phyloP scores from a whole-genome alignment of 441 rosid genomes.

The Gossypium gossypioides region DNA sequence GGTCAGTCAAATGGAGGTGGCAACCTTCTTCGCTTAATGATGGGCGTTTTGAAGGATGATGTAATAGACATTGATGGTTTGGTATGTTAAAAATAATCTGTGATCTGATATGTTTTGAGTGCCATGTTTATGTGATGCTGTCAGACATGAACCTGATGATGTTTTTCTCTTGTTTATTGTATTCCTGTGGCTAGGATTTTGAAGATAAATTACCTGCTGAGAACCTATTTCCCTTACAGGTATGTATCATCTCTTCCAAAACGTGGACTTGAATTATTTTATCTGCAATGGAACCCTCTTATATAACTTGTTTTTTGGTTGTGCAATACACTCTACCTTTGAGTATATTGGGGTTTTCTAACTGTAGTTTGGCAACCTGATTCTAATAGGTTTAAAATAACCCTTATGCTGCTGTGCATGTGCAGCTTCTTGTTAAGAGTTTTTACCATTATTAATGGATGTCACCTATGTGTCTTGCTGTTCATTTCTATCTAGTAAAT shows the following conservation, averaged over 20 bases:
- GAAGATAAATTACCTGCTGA: constrained; percentile 77
- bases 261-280: constrained; percentile 3
- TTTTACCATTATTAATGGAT: not conserved
- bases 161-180: constrained; percentile 1
- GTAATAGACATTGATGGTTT: constrained; percentile 87
- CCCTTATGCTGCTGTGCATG: not conserved
- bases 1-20: constrained; percentile 76
- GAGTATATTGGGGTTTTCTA: not conserved
- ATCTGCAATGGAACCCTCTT: not conserved
- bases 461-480: not conserved
- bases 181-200: constrained; percentile 50
- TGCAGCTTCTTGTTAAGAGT: not conserved
- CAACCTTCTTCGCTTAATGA: constrained; percentile 73
- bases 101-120: constrained; percentile 6
- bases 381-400: not conserved
- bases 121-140: not conserved
- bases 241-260: constrained; percentile 17
- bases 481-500: not conserved
- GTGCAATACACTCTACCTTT: not conserved
- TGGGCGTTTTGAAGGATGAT: constrained; percentile 89
- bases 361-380: not conserved
- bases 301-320: not conserved
- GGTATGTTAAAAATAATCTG: constrained; percentile 43
- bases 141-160: not conserved
- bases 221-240: constrained; percentile 91